A percentile compares a stretch with the other conserved stretches of the same genome.
phyloP scores from a whole-genome alignment of 768 basidiomycete genomes.

The Lentinus brumalis region DNA sequence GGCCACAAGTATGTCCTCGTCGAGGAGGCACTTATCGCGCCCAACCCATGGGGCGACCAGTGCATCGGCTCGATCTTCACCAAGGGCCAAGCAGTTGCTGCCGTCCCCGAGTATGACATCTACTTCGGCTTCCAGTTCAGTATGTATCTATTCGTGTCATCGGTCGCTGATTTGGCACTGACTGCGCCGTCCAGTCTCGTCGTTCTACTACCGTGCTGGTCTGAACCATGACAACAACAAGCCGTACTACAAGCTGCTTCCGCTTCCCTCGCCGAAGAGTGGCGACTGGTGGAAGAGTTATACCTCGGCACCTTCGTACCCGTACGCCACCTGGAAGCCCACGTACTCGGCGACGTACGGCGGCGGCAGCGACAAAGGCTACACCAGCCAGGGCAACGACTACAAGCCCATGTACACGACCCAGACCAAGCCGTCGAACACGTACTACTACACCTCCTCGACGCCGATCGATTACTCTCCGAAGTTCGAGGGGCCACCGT shows the following conservation, averaged over 20 bases:
- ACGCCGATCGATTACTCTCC: no score
- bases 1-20: conserved; percentile 10
- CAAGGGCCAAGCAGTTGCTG: conserved; percentile 1
- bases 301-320: not conserved
- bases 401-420: not conserved
- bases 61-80: conserved; percentile 19
- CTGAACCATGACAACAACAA: conserved; percentile 5
- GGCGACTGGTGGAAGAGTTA: not conserved
- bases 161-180: not conserved
- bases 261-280: not conserved
- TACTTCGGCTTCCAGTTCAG: conserved; percentile 15
- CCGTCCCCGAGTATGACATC: conserved; percentile 7
- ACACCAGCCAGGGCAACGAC: not conserved
- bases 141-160: not conserved
- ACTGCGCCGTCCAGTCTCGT: conserved; percentile 1
- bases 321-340: not conserved
- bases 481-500: not conserved
- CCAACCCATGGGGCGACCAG: conserved; percentile 20
- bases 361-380: not conserved
- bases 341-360: conserved; percentile 2
- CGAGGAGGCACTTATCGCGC: conserved; percentile 10
- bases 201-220: conserved; percentile 19
- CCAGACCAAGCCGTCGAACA: not conserved
- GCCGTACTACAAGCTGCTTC: conserved; percentile 16
- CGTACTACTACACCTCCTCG: not conserved